Conservation (phyloP, 305 asterid species). For the Fraxinus dipetala region DNA sequence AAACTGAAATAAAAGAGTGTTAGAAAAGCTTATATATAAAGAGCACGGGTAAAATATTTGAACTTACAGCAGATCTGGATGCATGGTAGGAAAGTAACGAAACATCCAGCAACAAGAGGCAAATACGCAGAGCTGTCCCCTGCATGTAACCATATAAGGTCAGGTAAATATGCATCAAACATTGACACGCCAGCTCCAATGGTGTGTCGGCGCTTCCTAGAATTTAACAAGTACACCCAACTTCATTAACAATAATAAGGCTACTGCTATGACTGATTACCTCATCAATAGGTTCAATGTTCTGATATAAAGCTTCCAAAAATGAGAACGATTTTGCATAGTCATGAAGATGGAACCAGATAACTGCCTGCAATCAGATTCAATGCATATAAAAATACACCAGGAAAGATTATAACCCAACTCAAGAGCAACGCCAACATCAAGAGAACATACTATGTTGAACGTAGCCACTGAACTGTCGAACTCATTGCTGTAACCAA, state of each 20-base stretch:
- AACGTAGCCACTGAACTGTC: slow-evolving; percentile 54
- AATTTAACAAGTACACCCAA: background rate
- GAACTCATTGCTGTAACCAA: slow-evolving; percentile 40
- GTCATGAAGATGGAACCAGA: slow-evolving; percentile 92
- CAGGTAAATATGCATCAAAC: background rate
- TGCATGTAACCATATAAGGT: slow-evolving; percentile 38
- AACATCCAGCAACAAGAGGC: slow-evolving; percentile 91
- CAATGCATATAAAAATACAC: slow-evolving; percentile 18
- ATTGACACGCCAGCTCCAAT: background rate
- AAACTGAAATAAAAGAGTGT: background rate
- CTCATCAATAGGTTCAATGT: slow-evolving; percentile 88
- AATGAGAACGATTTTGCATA: slow-evolving; percentile 66
- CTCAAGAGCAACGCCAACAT: slow-evolving; percentile 12
- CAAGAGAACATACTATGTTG: slow-evolving; percentile 57
- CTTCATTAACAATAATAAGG: background rate
- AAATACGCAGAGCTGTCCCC: slow-evolving; percentile 82
- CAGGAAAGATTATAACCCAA: slow-evolving; percentile 19
- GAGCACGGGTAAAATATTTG: slow-evolving; percentile 10
- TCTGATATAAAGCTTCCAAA: slow-evolving; percentile 80
- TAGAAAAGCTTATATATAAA: background rate
- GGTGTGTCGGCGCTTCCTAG: background rate
- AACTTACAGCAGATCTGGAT: slow-evolving; percentile 77
- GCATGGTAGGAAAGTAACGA: slow-evolving; percentile 68
- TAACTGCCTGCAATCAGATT: slow-evolving; percentile 70
- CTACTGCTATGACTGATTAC: slow-evolving; percentile 31